Evolutionary conservation across 352 stramenopile genomes (phyloP).

Genomic region (Pythium aphanidermatum): DNA sequence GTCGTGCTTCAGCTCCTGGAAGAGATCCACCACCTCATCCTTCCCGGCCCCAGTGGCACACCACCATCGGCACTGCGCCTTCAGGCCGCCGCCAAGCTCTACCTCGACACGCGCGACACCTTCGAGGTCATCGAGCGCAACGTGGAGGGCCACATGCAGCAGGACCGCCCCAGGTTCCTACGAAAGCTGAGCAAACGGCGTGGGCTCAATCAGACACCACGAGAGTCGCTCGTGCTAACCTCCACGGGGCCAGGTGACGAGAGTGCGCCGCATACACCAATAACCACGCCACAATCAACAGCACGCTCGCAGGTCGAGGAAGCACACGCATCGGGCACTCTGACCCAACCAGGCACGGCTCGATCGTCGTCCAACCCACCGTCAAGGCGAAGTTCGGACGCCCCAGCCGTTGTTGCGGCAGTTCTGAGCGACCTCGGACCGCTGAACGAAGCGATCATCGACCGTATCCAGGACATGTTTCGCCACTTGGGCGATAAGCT

Average conservation of each 20-base stretch:
- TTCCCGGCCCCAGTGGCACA: conserved; percentile 20
- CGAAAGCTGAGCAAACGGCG: conserved; percentile 44
- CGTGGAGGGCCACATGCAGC: conserved; percentile 34
- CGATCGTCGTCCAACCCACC: neutral
- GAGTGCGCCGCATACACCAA: too few species aligned
- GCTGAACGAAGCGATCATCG: conserved; percentile 37
- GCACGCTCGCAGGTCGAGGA: neutral
- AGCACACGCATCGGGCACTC: neutral
- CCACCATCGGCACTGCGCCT: conserved; percentile 22
- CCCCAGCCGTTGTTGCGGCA: neutral
- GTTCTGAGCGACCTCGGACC: neutral
- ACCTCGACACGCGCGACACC: conserved; percentile 66
- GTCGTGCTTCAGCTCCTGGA: conserved; percentile 67
- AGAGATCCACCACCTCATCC: conserved; percentile 50
- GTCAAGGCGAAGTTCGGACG: too few species aligned
- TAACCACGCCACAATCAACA: neutral
- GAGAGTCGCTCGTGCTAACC: conserved; percentile 3
- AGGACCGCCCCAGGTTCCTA: conserved; percentile 38
- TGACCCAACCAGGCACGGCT: neutral
- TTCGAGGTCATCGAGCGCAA: conserved; percentile 60
- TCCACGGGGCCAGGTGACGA: too few species aligned
- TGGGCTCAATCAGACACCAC: conserved; percentile 13
- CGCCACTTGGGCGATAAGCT: conserved; percentile 45
- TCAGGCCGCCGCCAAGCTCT: conserved; percentile 61
- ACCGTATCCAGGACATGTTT: conserved; percentile 73